These are phyloP conservation scores for Didymella lethalis DNA, from an alignment of 2,329 filamentous ascomycete genomes.

Conservation along the genomic window DNA sequence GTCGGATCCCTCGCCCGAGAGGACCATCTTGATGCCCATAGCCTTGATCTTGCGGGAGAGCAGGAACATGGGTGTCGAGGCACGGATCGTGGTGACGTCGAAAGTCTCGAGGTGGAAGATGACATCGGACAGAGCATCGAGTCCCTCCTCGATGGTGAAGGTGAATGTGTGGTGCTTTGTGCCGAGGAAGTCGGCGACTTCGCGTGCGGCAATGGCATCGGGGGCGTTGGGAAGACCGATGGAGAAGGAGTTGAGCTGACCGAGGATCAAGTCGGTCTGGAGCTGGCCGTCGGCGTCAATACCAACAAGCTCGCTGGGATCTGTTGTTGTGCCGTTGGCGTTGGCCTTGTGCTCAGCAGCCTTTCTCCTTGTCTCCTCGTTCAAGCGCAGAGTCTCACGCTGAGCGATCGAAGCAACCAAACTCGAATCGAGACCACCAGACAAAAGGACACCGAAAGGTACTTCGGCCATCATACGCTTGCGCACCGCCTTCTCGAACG, in stretches of 20 bases:
- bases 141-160: constrained; percentile 95
- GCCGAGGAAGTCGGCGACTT: constrained; percentile 95
- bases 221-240: constrained; percentile 94
- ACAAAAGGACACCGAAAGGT: constrained; percentile 93
- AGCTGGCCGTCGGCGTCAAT: constrained; percentile 93
- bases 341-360: constrained; percentile 46
- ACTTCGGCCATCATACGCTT: constrained; percentile 99
- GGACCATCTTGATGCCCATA: constrained; percentile 99
- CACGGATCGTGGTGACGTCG: constrained; percentile 97
- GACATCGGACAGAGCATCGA: constrained; percentile 95
- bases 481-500: constrained; percentile 87
- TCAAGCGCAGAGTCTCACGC: constrained; percentile 83
- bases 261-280: constrained; percentile 87
- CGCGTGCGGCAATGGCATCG: constrained; percentile 87
- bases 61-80: constrained; percentile 98
- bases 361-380: constrained; percentile 64
- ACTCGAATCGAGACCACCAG: constrained; percentile 94
- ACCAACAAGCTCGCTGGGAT: constrained; percentile 72
- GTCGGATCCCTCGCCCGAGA: constrained; percentile 95
- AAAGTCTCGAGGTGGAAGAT: constrained; percentile 98
- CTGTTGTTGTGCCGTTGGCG: constrained; percentile 22
- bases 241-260: constrained; percentile 97
- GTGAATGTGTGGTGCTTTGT: constrained; percentile 99
- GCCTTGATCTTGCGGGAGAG: constrained; percentile 99
- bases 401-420: constrained; percentile 95